These are phyloP conservation scores for Lichtheimia corymbifera DNA, from an alignment of 371 early-diverging fungal genomes.

Conservation along the genomic window DNA sequence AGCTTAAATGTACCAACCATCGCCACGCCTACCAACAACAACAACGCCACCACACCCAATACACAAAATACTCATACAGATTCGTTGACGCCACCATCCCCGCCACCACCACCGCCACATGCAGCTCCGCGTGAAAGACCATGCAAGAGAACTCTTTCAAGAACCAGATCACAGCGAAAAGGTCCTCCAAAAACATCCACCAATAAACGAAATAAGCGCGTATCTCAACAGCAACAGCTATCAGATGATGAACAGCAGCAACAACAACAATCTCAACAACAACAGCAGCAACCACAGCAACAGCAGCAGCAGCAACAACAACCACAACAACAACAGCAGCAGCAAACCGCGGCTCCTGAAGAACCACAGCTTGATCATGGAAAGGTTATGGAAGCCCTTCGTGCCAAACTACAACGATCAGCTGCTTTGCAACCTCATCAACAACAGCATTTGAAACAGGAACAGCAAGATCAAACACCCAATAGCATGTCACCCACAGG, in stretches of 20 bases:
- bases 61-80: conserved; percentile 1
- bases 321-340: conserved; percentile 9
- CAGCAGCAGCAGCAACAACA: neutral
- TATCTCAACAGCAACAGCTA: neutral
- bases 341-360: neutral
- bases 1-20: too few species aligned
- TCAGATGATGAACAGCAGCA: neutral
- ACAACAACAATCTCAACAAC: conserved; percentile 15
- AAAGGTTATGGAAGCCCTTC: conserved; percentile 28
- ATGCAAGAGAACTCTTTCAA: conserved; percentile 16
- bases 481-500: conserved; percentile 44
- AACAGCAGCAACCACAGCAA: conserved; percentile 12
- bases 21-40: neutral
- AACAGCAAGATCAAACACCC: conserved; percentile 20
- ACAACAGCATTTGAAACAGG: conserved; percentile 20
- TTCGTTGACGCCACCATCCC: neutral
- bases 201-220: conserved; percentile 8
- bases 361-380: conserved; percentile 23
- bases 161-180: conserved; percentile 5
- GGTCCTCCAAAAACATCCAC: conserved; percentile 6
- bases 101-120: conserved; percentile 19
- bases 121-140: conserved; percentile 2
- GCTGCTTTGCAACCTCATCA: conserved; percentile 7
- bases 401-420: conserved; percentile 26
- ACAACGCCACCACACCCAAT: conserved; percentile 6